Percentiles rank a stretch among this genome's conserved stretches.
phyloP scores from a whole-genome alignment of 2,329 filamentous ascomycete genomes.

The Dendrostoma leiphaemia region DNA sequence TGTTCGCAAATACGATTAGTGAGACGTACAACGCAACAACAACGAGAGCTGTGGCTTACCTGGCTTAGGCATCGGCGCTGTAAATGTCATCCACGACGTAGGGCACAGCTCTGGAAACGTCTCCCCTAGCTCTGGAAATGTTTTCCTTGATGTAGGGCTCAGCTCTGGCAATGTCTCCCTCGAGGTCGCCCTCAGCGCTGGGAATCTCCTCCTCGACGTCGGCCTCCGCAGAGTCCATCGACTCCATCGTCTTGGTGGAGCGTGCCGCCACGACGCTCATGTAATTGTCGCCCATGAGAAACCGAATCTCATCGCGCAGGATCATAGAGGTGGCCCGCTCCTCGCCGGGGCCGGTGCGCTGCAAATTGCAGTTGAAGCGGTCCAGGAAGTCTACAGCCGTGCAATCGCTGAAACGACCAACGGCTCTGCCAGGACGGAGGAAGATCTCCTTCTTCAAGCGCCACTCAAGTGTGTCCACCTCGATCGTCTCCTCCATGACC shows the following conservation, averaged over 20 bases:
- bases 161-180: no score
- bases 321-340: constrained; percentile 2
- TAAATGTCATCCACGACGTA: not conserved
- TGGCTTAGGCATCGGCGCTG: not conserved
- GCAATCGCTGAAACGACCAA: constrained; percentile 10
- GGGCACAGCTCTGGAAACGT: no score
- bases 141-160: not conserved
- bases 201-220: not conserved
- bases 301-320: constrained; percentile 11
- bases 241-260: not conserved
- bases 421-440: not conserved
- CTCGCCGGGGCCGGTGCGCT: not conserved
- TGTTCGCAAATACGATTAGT: not conserved
- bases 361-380: not conserved
- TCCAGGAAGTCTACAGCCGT: constrained; percentile 6
- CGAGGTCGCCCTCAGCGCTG: not conserved
- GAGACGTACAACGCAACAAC: not conserved
- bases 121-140: fast-evolving
- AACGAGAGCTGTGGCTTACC: not conserved
- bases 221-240: not conserved
- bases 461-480: constrained; percentile 36
- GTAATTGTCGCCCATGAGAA: constrained; percentile 17
- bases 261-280: constrained; percentile 6
- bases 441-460: constrained; percentile 16
- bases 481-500: constrained; percentile 35